These are phyloP conservation scores for Penicillium capsulatum DNA, from an alignment of 2,329 filamentous ascomycete species.

Conservation along the genomic window DNA sequence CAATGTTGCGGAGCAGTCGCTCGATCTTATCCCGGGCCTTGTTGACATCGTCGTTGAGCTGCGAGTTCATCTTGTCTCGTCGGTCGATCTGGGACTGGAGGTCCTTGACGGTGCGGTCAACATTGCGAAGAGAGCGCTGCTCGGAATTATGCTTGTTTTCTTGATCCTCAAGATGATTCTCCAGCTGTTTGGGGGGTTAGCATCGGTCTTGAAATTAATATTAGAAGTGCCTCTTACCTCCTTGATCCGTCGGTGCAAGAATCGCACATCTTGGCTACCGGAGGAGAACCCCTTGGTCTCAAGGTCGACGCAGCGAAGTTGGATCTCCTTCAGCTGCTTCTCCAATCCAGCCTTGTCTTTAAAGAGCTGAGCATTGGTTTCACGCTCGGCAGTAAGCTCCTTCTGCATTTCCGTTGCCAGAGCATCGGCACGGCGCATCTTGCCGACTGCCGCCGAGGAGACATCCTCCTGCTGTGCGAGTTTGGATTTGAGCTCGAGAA, in stretches of 20 bases:
- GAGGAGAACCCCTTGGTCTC: conserved; percentile 97
- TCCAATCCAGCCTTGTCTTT: conserved; percentile 87
- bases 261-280: conserved; percentile 90
- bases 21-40: conserved; percentile 88
- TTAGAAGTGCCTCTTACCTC: conserved; percentile 60
- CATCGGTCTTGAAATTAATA: conserved; percentile 7
- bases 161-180: conserved; percentile 78
- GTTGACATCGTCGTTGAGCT: conserved; percentile 76
- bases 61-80: conserved; percentile 78
- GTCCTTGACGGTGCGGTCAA: conserved; percentile 91
- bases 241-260: conserved; percentile 88
- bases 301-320: conserved; percentile 83
- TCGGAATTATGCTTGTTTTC: conserved; percentile 74
- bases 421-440: conserved; percentile 92
- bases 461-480: conserved; percentile 93
- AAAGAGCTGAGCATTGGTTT: conserved; percentile 73
- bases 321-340: conserved; percentile 84
- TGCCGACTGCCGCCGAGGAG: conserved; percentile 83
- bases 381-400: conserved; percentile 81
- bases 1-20: conserved; percentile 82
- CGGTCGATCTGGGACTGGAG: conserved; percentile 88
- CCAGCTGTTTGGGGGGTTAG: conserved; percentile 57
- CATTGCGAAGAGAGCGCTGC: conserved; percentile 81
- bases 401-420: conserved; percentile 86
- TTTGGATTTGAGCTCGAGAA: conserved; percentile 81